These are phyloP conservation scores for Graphium sp. DNA, from an alignment of 2,329 filamentous ascomycete species.

Conservation along the genomic window DNA sequence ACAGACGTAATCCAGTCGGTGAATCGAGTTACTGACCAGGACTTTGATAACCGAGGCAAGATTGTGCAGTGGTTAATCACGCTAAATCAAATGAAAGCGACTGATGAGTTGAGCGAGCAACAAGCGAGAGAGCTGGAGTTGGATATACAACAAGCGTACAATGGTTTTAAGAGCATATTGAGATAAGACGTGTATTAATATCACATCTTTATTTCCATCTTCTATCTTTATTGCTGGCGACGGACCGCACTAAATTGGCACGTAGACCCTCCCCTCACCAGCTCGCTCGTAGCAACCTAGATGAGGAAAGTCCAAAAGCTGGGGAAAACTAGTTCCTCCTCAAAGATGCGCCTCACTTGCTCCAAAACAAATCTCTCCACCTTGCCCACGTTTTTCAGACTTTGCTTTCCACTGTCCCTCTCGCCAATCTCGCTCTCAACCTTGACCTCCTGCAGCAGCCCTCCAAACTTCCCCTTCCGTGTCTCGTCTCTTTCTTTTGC, in stretches of 20 bases:
- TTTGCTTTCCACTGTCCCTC: conserved; percentile 80
- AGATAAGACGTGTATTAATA: conserved; percentile 23
- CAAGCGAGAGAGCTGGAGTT: conserved; percentile 80
- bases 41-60: conserved; percentile 91
- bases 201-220: too few species aligned
- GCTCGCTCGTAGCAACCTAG: conserved; percentile 24
- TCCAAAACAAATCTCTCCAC: conserved; percentile 95
- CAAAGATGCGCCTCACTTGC: conserved; percentile 91
- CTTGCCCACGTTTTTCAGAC: conserved; percentile 95
- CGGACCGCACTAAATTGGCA: conserved; percentile 2
- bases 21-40: conserved; percentile 87
- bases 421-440: conserved; percentile 97
- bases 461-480: conserved; percentile 36
- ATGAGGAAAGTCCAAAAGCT: conserved; percentile 97
- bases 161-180: conserved; percentile 76
- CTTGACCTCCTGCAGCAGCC: conserved; percentile 76
- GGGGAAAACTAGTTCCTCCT: conserved; percentile 96
- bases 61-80: conserved; percentile 98
- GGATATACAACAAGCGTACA: conserved; percentile 87
- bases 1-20: conserved; percentile 94
- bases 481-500: conserved; percentile 7
- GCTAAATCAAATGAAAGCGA: conserved; percentile 93
- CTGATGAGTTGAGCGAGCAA: conserved; percentile 74
- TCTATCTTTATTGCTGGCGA: too few species aligned
- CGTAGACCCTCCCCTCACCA: neutral